Percentiles rank a stretch among this genome's conserved stretches.
Evolutionary conservation across 2,329 filamentous ascomycete genomes (phyloP).

Genomic region (Rosellinia necatrix): DNA sequence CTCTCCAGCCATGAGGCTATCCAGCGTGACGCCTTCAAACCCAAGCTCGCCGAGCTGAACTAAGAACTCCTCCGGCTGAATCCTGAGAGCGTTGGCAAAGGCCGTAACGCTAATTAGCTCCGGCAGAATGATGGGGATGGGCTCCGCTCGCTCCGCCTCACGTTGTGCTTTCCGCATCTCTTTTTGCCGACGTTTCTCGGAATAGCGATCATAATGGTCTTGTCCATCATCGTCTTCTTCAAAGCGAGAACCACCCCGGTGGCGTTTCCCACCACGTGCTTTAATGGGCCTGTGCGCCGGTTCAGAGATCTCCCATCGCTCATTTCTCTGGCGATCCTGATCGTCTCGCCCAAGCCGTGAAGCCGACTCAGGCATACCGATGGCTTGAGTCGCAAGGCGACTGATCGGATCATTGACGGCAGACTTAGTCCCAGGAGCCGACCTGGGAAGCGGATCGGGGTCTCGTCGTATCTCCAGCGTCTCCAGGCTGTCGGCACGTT

Average conservation of each 20-base stretch:
- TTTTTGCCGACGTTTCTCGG: conserved; percentile 48
- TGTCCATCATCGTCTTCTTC: conserved; percentile 33
- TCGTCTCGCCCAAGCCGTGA: background rate
- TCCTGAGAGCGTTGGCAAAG: conserved; percentile 74
- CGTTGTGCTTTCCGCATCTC: conserved; percentile 48
- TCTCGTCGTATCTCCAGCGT: too few species aligned
- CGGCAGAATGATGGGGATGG: conserved; percentile 73
- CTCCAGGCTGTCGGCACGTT: background rate
- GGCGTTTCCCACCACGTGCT: conserved; percentile 22
- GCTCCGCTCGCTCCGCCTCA: conserved; percentile 44
- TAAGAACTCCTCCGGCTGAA: conserved; percentile 74
- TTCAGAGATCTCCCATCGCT: conserved; percentile 6
- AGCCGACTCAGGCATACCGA: background rate
- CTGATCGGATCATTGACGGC: background rate
- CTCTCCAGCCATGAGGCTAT: conserved; percentile 88
- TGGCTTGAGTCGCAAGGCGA: background rate
- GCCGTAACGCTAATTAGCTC: conserved; percentile 91
- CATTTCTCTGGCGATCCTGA: conserved; percentile 13
- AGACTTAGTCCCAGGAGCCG: background rate
- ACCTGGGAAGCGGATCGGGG: too few species aligned
- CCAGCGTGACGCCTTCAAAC: conserved; percentile 81
- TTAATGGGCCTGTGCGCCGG: conserved; percentile 9
- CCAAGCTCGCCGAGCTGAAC: conserved; percentile 80
- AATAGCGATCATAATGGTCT: conserved; percentile 44
- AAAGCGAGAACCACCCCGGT: conserved; percentile 18